Base-by-base conservation (phyloP, 768 basidiomycete genomes). In the Suillus lakei region DNA sequence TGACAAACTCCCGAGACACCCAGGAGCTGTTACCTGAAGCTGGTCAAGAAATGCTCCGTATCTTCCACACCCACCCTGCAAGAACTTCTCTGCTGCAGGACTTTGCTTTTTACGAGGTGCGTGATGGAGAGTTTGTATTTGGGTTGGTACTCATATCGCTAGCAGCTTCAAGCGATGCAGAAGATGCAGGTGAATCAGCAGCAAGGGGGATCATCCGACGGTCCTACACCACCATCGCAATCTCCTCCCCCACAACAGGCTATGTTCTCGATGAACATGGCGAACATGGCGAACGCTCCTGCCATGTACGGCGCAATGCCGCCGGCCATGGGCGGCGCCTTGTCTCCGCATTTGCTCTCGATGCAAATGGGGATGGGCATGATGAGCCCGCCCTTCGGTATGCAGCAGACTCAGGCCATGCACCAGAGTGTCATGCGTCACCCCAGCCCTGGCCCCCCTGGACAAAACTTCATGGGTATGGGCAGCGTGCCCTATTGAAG, bases 1-100 rank as follows among this genome's bases (percentile, higher is more conserved):
- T 99, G 64, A 99, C 98, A 2, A 98, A 98, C 72, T 98, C 96
- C 9, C 88, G 98, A 67, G 98, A 99, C 75, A 99, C 98, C 3
- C 98, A 99, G 76, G 98, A 99, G 74, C 84, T 99, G 16, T 87
- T 96, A 53, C 94, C 95, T 32, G 97, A 99, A 70, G 96, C 96
- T 23, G 98, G 98, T 0, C 91, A 93, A 75, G 97, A 99, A 76
- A 97, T 99, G 89, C 84, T 99, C 43, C 87, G 92, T 56, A 99
- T 99, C 72, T 97, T 99, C 84, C 88, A 94, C 68, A 91, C 91
- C 1, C 96, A 98, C 74, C 95, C 94, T 9, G 91, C 95, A 5
- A 88, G 95, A 71, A 99, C 98, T 2, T 96, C 95, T 9, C 82
- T 98, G 41, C 81, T 98, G 39, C 96, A 98, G 74, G 96, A 98